These are phyloP conservation scores for Graphilbum fragrans DNA, from an alignment of 2,329 filamentous ascomycete genomes.

Conservation along the genomic window DNA sequence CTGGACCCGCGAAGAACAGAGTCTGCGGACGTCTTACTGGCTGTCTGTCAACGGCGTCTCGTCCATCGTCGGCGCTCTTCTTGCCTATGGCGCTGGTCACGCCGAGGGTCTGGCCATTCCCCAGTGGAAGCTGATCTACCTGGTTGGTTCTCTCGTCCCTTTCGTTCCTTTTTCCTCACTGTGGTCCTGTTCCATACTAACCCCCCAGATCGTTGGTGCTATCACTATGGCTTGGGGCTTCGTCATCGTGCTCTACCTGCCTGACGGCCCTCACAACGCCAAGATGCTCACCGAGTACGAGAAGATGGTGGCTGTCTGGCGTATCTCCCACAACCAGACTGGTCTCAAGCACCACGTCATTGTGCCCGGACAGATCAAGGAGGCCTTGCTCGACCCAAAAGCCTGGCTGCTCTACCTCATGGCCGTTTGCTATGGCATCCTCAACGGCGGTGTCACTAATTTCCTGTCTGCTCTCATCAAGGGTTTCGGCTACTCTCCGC, in stretches of 20 bases:
- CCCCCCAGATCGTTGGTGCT: conserved; percentile 9
- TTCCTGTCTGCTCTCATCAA: conserved; percentile 29
- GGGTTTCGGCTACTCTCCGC: conserved; percentile 19
- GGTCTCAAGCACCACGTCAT: conserved; percentile 27
- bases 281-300: conserved; percentile 22
- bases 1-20: conserved; percentile 24
- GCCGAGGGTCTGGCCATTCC: conserved; percentile 9
- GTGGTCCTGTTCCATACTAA: not conserved
- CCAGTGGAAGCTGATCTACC: conserved; percentile 16
- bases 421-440: conserved; percentile 20
- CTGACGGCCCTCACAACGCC: conserved; percentile 21
- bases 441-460: conserved; percentile 30
- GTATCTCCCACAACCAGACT: conserved; percentile 25
- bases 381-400: conserved; percentile 17
- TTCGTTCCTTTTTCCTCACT: not conserved
- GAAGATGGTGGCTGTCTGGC: conserved; percentile 24
- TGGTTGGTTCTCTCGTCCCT: conserved; percentile 1
- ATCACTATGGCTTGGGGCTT: conserved; percentile 10
- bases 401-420: conserved; percentile 16
- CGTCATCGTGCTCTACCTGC: conserved; percentile 17
- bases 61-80: conserved; percentile 16
- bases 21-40: conserved; percentile 21
- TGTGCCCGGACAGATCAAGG: conserved; percentile 17
- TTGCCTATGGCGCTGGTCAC: conserved; percentile 18
- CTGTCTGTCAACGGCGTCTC: conserved; percentile 18